These are phyloP conservation scores for Lipomyces spencermartinsiae DNA, from an alignment of 805 yeast genomes.

Conservation along the genomic window DNA sequence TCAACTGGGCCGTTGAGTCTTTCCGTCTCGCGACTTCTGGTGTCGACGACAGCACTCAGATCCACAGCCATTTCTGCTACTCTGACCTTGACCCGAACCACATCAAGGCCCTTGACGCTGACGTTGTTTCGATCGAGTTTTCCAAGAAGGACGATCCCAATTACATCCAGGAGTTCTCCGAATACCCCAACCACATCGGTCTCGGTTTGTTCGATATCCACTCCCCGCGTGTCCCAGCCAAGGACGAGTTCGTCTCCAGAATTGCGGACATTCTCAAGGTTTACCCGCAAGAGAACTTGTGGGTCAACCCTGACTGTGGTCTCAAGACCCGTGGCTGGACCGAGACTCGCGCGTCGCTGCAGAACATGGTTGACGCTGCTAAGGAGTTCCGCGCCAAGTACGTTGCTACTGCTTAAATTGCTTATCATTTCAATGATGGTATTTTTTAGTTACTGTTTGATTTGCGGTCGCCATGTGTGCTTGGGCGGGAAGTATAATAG, in stretches of 20 bases:
- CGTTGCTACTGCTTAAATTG: constrained; percentile 22
- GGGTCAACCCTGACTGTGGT: constrained; percentile 99
- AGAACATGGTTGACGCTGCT: constrained; percentile 99
- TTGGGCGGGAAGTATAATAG: background rate
- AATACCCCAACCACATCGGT: constrained; percentile 99
- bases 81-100: constrained; percentile 99
- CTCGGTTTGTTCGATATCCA: constrained; percentile 98
- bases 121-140: constrained; percentile 98
- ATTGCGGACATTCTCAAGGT: constrained; percentile 93
- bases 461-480: background rate
- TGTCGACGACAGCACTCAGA: constrained; percentile 92
- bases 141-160: constrained; percentile 99
- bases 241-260: constrained; percentile 93
- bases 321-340: constrained; percentile 99
- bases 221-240: constrained; percentile 99
- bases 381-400: constrained; percentile 83
- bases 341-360: constrained; percentile 91
- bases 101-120: constrained; percentile 99
- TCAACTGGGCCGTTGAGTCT: constrained; percentile 98
- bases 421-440: background rate
- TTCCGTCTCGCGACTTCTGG: constrained; percentile 99
- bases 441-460: too few relatives aligned
- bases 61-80: constrained; percentile 99
- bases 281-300: constrained; percentile 97
- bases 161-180: constrained; percentile 95